These are phyloP conservation scores for Nicotiana sylvestris DNA, from an alignment of 257 asterid species.

Conservation along the genomic window DNA sequence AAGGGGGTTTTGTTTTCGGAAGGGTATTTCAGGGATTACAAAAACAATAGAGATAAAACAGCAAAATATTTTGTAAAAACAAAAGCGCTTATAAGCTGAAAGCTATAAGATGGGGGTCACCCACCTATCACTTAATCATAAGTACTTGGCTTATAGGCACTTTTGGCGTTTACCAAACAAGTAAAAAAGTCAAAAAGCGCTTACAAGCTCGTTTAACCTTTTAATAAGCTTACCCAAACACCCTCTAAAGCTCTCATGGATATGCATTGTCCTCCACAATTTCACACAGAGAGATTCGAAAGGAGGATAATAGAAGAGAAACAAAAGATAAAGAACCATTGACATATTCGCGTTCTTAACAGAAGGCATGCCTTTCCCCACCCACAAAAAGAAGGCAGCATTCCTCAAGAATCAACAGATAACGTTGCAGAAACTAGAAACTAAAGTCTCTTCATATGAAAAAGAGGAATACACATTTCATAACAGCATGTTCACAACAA, in stretches of 20 bases:
- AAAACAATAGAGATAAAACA: background rate
- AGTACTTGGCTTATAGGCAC: background rate
- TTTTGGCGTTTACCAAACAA: background rate
- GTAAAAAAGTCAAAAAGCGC: background rate
- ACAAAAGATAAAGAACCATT: background rate
- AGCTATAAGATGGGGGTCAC: background rate
- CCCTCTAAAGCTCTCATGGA: background rate
- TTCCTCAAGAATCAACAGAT: constrained; percentile 5
- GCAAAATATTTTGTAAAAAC: background rate
- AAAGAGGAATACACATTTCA: background rate
- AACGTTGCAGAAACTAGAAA: background rate
- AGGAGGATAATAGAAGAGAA: constrained; percentile 1
- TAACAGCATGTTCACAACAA: background rate
- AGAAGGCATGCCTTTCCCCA: background rate
- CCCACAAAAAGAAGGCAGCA: constrained; percentile 2
- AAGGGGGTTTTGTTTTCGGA: background rate
- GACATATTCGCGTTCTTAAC: background rate
- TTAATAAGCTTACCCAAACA: background rate
- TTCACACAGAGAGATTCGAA: background rate
- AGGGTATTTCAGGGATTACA: background rate
- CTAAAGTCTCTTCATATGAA: constrained; percentile 2
- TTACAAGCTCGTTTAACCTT: background rate
- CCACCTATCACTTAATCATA: background rate
- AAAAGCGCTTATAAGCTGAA: background rate
- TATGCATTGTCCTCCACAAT: background rate